Evolutionary conservation across 1,284 basidiomycete genomes (phyloP), one percentile per base, ranked within the genome.

Genomic region (Ganoderma meredithae): DNA sequence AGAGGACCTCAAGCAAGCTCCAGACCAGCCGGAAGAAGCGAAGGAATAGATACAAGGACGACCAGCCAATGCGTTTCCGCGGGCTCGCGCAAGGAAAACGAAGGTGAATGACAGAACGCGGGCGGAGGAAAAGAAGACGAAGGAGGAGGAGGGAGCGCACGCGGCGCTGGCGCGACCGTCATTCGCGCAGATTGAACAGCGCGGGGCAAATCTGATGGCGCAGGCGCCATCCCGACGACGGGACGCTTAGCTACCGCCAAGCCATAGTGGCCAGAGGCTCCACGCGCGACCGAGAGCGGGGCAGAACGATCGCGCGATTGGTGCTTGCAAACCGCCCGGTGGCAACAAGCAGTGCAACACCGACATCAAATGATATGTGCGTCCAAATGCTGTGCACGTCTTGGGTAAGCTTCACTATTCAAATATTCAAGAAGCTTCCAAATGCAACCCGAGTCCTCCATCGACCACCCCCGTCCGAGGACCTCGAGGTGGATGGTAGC

Each of bases 21-120:
- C 71, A 68, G 71, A 67, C 71, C 69, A 72, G 71, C 71, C 67
- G 71, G 71, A 52, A 59, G 60, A 55, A 59, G 31, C 44, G 55
- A 63, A 68, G 44, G 31, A 62, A 49, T 44, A 40, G 40, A 41
- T 56, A 40, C 31, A 27, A 52, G 47, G 55, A 52, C 33, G 52
- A 36, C 67, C 66, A 65, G 61, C 65, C 65, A 59, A 62, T 59
- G 66, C 67, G 71, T 66, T 63, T 69, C 71, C 67, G 63, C 58
- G 49, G 65, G 66, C 71, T 64, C 56, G 62, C 60, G 58, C 43
- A 19, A 39, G 58, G n/a, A 67, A 66, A 66, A 60, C 56, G 64
- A 61, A 61, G 64, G 63, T 59, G 60, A 64, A 49, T 7, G 36
- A 53, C 53, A 53, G 43, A 56, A 63, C 39, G 64, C 52, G 64